Base-by-base conservation (phyloP, 2,329 filamentous ascomycete species). In the Dothideomycetes sp. region DNA sequence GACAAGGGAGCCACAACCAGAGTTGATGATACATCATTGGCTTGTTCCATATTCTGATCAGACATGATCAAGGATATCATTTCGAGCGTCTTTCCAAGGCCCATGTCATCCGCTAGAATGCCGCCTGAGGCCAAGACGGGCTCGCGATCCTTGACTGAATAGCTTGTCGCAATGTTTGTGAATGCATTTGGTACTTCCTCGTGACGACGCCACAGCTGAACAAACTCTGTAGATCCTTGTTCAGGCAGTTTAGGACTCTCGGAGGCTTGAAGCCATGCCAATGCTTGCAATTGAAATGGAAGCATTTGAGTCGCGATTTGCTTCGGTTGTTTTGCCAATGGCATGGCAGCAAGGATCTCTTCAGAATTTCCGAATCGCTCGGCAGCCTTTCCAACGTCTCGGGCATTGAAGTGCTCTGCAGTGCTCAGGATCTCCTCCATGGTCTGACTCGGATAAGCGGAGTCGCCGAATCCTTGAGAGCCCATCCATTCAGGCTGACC, bases 41-140 rank as follows among this genome's bases (percentile, higher is more conserved):
- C 5, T 17, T 38, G 42, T 29, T 48, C 47, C 7, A 39, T 52
- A n/a, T n/a, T n/a, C n/a, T 27, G 22, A 42, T 78, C 74, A 2
- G 73, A 65, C 47, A 88, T 62, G 40, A 94, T 80, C 27, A 93
- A 63, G 38, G 84, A 83, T 49, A 94, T 89, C 35, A 87, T 73
- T 55, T 94, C 83, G 7, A 94, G 69, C 0, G 87, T 94, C 64
- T 94, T 94, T 17, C 87, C 87, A 4, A 94, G 63, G 3, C 87
- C 87, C 88, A 94, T 94, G 52, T 94, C 87, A 56, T 94, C 87
- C 2, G 86, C 85, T 7, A 94, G 69, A 36, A 94, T 87, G 22
- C 87, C 87, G 14, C 87, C 87, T 36, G 77, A 84, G 5, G 84
- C 76, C 16, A 94, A 68, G 1, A 64, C 58, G 0, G 85, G 85